Base-by-base conservation (phyloP, 2,329 filamentous ascomycete species). In the Botrytis pseudocinerea region DNA sequence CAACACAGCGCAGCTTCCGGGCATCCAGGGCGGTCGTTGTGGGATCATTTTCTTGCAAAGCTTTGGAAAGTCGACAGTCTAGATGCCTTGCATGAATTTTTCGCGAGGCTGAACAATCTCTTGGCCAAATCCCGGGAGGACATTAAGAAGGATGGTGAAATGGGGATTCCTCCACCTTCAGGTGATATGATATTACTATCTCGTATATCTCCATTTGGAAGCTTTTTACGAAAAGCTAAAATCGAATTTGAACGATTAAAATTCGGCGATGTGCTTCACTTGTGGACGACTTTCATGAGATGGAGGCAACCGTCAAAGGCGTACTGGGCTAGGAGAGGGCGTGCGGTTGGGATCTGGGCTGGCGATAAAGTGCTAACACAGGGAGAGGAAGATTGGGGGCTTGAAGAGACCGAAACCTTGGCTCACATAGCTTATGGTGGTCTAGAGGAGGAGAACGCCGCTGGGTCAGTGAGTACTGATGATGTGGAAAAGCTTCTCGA, bases 21-120 rank as follows among this genome's bases (percentile, higher is more conserved):
- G 54, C 83, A 93, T 73, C 92, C 94, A 0, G 94, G 94, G 4
- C 88, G 92, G 65, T 91, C 88, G n/a, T 83, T 98, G n/a, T 96
- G 95, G 90, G 94, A 98, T 80, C 84, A 92, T 2, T 93, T 98
- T 73, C 86, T 98, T 20, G 88, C 89, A 72, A 91, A 90, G 75
- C 84, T 98, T 38, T 98, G 96, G 95, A 86, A 87, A 25, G 89
- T 98, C 76, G 90, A 95, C 79, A 95, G 92, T 32, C 87, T 97
- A 18, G 89, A 98, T 82, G 89, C 90, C 0, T 83, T 98, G n/a
- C 90, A 95, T 79, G 85, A 85, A 2, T 95, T 97, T 81, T 93
- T 97, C 79, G 86, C 87, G 44, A 84, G 84, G 35, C 85, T 92
- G 25, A 82, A 84, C 7, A 82, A 82, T 38, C 82, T 93, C 46